These are phyloP conservation scores for Mycena belliarum DNA, from an alignment of 768 basidiomycete genomes.

Conservation along the genomic window DNA sequence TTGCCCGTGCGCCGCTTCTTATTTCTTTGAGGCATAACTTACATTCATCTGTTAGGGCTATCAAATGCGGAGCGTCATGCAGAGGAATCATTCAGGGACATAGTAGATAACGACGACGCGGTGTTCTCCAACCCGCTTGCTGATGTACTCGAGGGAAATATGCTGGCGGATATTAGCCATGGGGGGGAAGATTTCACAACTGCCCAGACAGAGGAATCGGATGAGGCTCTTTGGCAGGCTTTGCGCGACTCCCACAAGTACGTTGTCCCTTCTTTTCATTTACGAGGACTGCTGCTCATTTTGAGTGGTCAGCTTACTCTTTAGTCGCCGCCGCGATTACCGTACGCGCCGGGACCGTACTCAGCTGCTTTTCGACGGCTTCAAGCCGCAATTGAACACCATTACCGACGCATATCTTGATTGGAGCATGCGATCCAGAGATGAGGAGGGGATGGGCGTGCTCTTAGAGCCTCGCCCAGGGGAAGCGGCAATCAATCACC, in stretches of 20 bases:
- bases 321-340: neutral
- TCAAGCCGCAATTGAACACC: no score
- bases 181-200: neutral
- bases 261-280: neutral
- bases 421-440: no score
- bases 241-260: neutral
- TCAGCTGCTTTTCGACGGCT: no score
- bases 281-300: neutral
- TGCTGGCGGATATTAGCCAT: constrained; percentile 1
- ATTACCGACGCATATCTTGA: no score
- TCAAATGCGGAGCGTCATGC: neutral
- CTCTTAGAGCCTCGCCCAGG: no score
- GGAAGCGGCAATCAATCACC: no score
- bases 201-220: neutral
- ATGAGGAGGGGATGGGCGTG: no score
- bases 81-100: neutral
- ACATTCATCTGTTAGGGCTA: neutral
- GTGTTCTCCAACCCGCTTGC: neutral
- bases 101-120: neutral
- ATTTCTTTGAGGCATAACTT: neutral
- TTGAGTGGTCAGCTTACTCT: neutral
- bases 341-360: no score
- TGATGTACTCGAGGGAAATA: neutral
- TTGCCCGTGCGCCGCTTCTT: neutral
- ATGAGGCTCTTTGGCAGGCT: neutral